Conservation (phyloP, 768 basidiomycete species). For the Hypsizygus marmoreus region DNA sequence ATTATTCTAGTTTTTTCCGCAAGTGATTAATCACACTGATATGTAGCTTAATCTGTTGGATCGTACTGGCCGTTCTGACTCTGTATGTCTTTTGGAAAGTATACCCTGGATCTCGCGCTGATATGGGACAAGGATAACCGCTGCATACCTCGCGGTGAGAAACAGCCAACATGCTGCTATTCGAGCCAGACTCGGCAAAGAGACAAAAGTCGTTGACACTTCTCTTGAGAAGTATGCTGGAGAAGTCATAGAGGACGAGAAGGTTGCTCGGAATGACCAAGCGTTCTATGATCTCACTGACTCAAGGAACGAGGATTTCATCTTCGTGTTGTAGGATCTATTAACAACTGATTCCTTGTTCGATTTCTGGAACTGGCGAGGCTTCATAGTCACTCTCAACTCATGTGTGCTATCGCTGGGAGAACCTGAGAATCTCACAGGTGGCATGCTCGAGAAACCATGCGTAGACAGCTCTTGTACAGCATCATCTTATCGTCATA, state of each 20-base stretch:
- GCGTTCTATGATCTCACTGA: slow-evolving; percentile 43
- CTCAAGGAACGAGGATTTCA: slow-evolving; percentile 33
- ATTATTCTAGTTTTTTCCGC: background rate
- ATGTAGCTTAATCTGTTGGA: slow-evolving; percentile 41
- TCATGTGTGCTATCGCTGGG: no score
- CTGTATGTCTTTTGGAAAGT: slow-evolving; percentile 27
- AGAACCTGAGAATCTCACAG: no score
- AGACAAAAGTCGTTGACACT: slow-evolving; percentile 34
- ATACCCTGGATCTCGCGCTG: background rate
- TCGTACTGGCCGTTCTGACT: slow-evolving; percentile 33
- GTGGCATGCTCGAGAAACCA: no score
- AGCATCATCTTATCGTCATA: no score
- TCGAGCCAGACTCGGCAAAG: slow-evolving; percentile 36
- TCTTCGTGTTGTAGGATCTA: slow-evolving; percentile 24
- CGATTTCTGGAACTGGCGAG: background rate
- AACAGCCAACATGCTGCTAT: slow-evolving; percentile 38
- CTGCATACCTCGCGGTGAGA: slow-evolving; percentile 34
- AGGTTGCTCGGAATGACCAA: slow-evolving; percentile 27
- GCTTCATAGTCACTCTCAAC: no score
- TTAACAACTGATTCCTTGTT: background rate
- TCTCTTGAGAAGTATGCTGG: slow-evolving; percentile 35
- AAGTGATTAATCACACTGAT: background rate
- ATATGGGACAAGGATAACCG: slow-evolving; percentile 29
- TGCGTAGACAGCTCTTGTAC: no score
- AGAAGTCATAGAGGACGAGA: slow-evolving; percentile 7